phyloP scores from a whole-genome alignment of 768 basidiomycete species.

The Termitomyces sp. region DNA sequence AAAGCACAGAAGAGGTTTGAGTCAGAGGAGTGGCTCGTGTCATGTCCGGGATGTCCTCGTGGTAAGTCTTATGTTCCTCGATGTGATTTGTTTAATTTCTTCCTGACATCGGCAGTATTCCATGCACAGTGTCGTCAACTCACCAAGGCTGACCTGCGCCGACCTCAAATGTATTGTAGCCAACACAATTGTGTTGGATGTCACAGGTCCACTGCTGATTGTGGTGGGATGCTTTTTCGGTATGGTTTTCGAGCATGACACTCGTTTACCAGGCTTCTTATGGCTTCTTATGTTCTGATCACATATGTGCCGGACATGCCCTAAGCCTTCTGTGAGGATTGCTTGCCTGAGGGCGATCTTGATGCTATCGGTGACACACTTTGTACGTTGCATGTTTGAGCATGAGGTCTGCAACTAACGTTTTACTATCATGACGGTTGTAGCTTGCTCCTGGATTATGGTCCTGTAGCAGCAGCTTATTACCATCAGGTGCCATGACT shows the following conservation, averaged over 20 bases:
- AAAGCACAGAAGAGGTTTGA: conserved; percentile 32
- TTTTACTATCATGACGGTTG: background rate
- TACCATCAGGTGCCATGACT: conserved; percentile 49
- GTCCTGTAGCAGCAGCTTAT: conserved; percentile 29
- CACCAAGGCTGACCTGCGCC: conserved; percentile 22
- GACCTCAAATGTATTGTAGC: conserved; percentile 27
- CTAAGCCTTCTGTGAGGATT: conserved; percentile 57
- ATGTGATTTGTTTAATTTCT: background rate
- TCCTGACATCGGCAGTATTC: conserved; percentile 34
- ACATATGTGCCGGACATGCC: conserved; percentile 54
- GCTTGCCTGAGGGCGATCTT: conserved; percentile 43
- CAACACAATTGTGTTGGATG: conserved; percentile 49
- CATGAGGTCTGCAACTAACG: background rate
- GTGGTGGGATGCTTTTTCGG: conserved; percentile 58
- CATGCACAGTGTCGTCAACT: conserved; percentile 45
- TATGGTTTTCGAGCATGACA: conserved; percentile 14
- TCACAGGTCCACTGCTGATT: conserved; percentile 33
- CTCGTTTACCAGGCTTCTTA: background rate
- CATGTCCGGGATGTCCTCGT: conserved; percentile 48
- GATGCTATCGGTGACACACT: conserved; percentile 47
- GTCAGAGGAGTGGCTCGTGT: conserved; percentile 47
- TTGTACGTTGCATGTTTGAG: conserved; percentile 32
- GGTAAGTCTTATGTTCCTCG: conserved; percentile 25
- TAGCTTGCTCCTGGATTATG: conserved; percentile 37
- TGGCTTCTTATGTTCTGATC: background rate